phyloP scores from a whole-genome alignment of 768 basidiomycete genomes.

The Symmetrospora coprosmae region DNA sequence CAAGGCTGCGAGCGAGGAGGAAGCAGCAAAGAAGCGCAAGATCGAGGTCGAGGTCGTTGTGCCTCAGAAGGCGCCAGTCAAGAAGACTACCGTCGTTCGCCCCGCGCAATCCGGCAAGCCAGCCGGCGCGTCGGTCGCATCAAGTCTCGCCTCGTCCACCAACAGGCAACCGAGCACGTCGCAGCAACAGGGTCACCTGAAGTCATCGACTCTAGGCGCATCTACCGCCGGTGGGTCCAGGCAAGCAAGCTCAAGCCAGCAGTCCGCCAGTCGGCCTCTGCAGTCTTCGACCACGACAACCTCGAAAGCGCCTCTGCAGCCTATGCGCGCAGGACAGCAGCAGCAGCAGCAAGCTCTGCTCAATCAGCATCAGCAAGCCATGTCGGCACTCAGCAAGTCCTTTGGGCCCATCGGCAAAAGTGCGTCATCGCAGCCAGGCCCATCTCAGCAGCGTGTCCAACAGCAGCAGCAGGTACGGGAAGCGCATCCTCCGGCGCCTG shows the following conservation, averaged over 20 bases:
- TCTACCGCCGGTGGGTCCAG: neutral
- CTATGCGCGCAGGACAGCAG: neutral
- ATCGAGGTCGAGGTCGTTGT: constrained; percentile 3
- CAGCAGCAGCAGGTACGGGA: no score
- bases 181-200: neutral
- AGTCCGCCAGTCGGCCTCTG: neutral
- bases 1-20: neutral
- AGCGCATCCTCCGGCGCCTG: neutral
- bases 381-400: neutral
- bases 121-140: no score
- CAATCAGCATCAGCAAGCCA: constrained; percentile 19
- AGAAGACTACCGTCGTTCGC: constrained; percentile 11
- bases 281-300: neutral
- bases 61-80: neutral
- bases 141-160: no score
- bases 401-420: neutral
- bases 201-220: constrained; percentile 1
- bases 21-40: constrained; percentile 14
- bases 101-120: neutral
- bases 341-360: neutral
- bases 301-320: neutral
- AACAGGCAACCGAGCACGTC: no score
- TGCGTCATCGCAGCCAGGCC: neutral
- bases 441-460: no score
- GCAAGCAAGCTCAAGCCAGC: no score